Evolutionary conservation across 2,329 filamentous ascomycete genomes (phyloP).

Genomic region (Microsporum canis): DNA sequence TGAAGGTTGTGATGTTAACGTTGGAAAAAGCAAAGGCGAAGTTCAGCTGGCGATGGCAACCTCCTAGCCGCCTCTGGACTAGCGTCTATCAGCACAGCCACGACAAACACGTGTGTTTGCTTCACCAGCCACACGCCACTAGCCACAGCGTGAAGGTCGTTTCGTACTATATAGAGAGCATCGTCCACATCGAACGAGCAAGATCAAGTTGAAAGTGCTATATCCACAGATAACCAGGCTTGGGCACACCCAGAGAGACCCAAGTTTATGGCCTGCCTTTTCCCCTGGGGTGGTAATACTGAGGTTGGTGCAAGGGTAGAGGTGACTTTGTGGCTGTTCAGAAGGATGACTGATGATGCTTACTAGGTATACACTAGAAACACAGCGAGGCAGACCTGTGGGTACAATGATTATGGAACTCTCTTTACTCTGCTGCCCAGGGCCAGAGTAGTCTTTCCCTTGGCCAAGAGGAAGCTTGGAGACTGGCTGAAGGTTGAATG

Average conservation of each 20-base stretch:
- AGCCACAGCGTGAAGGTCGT: neutral
- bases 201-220: neutral
- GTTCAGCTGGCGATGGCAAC: neutral
- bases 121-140: constrained; percentile 1
- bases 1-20: neutral
- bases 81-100: neutral
- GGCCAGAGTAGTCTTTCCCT: neutral
- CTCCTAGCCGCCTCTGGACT: neutral
- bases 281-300: neutral
- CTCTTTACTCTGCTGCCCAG: neutral
- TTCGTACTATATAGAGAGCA: neutral
- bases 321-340: neutral
- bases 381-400: neutral
- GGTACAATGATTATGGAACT: neutral
- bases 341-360: neutral
- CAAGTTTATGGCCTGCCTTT: neutral
- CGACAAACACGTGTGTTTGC: neutral
- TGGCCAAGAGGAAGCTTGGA: neutral
- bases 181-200: neutral
- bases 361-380: neutral
- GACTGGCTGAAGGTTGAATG: neutral
- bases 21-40: neutral
- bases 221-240: neutral
- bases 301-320: neutral
- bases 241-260: neutral